These are phyloP conservation scores for Monosporascus sp. DNA, from an alignment of 2,329 filamentous ascomycete genomes.

Conservation along the genomic window DNA sequence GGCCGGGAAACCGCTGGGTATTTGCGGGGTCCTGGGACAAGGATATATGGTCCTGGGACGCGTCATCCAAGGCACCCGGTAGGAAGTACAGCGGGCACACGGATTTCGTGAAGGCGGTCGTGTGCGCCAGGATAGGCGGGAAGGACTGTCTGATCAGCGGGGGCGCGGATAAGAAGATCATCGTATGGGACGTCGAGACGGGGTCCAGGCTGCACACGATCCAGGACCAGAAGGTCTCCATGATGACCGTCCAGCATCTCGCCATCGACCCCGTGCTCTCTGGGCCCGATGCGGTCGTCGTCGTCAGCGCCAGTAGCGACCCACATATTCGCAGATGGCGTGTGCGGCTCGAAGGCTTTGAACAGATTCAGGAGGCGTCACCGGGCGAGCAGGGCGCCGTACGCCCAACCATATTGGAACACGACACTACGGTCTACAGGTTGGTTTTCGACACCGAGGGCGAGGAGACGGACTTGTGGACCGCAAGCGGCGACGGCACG, in stretches of 20 bases:
- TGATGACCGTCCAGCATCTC: slow-evolving; percentile 77
- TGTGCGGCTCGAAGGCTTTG: slow-evolving; percentile 46
- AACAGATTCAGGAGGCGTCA: slow-evolving; percentile 48
- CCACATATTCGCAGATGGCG: slow-evolving; percentile 75
- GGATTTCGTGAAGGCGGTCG: slow-evolving; percentile 86
- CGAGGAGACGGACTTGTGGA: slow-evolving; percentile 76
- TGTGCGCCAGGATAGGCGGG: slow-evolving; percentile 55
- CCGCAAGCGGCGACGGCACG: slow-evolving; percentile 85
- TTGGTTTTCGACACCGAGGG: slow-evolving; percentile 62
- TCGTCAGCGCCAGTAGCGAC: slow-evolving; percentile 79
- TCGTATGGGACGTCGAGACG: slow-evolving; percentile 74
- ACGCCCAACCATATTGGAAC: slow-evolving; percentile 60
- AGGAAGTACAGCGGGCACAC: slow-evolving; percentile 68
- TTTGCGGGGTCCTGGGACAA: slow-evolving; percentile 97
- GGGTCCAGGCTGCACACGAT: slow-evolving; percentile 68
- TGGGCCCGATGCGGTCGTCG: slow-evolving; percentile 41
- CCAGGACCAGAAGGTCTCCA: slow-evolving; percentile 63
- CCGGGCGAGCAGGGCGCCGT: slow-evolving; percentile 33
- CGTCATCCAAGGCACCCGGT: slow-evolving; percentile 48
- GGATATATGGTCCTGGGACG: slow-evolving; percentile 78
- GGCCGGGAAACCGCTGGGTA: slow-evolving; percentile 50
- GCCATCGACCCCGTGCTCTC: slow-evolving; percentile 64
- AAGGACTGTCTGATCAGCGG: slow-evolving; percentile 66
- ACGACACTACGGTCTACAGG: slow-evolving; percentile 87
- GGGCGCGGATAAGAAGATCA: slow-evolving; percentile 71